These are phyloP conservation scores for Tulasnella sp. DNA, from an alignment of 768 basidiomycete genomes.

Conservation along the genomic window DNA sequence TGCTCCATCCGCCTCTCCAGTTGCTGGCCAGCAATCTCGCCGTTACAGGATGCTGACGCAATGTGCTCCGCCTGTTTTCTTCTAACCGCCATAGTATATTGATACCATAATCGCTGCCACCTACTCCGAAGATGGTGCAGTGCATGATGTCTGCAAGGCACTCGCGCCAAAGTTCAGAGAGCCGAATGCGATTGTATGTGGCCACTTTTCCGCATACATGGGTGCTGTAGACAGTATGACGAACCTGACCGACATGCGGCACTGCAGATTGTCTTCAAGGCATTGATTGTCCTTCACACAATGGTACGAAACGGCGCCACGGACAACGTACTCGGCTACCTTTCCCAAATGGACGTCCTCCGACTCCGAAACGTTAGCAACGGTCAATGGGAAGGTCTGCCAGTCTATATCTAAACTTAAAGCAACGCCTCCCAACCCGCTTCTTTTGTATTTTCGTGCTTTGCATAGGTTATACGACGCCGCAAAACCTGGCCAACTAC, in stretches of 20 bases:
- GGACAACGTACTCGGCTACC: constrained; percentile 78
- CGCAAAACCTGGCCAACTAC: constrained; percentile 79
- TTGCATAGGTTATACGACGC: constrained; percentile 64
- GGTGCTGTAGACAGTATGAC: background rate
- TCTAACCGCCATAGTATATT: constrained; percentile 54
- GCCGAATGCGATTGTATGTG: constrained; percentile 75
- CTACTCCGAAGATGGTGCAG: constrained; percentile 89
- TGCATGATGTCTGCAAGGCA: constrained; percentile 88
- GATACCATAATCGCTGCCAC: constrained; percentile 94
- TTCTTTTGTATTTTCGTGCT: background rate
- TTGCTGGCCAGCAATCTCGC: background rate
- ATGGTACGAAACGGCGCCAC: constrained; percentile 97
- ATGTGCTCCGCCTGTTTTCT: background rate
- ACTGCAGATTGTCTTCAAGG: constrained; percentile 89
- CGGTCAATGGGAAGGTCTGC: constrained; percentile 77
- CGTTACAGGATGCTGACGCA: background rate
- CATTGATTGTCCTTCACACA: constrained; percentile 85
- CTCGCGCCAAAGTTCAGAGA: constrained; percentile 77
- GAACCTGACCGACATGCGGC: background rate
- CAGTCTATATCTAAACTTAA: constrained; percentile 7
- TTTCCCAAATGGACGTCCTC: constrained; percentile 73
- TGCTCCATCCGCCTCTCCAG: constrained; percentile 1
- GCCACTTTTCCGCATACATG: constrained; percentile 16
- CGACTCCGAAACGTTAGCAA: constrained; percentile 69
- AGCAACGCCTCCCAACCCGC: background rate